phyloP scores from a whole-genome alignment of 768 basidiomycete genomes.

The Symmetrospora coprosmae region DNA sequence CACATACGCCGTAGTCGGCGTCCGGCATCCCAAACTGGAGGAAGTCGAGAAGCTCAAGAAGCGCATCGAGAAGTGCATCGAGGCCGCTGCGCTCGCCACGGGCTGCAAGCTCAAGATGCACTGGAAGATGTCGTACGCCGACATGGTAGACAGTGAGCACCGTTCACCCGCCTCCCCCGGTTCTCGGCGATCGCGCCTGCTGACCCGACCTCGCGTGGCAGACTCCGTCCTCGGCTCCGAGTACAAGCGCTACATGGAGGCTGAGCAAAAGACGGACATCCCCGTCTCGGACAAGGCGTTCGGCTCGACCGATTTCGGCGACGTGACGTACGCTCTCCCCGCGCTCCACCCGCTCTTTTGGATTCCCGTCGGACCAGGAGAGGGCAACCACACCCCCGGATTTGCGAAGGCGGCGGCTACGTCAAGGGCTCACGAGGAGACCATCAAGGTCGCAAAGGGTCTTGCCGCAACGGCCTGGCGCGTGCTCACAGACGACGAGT shows the following conservation, averaged over 20 bases:
- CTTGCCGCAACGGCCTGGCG: conserved; percentile 28
- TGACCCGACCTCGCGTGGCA: not conserved
- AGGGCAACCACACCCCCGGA: conserved; percentile 32
- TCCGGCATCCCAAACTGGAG: not conserved
- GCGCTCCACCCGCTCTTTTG: conserved; percentile 21
- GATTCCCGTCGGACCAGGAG: conserved; percentile 22
- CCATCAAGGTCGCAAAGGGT: conserved; percentile 31
- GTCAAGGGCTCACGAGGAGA: conserved; percentile 31
- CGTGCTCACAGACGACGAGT: conserved; percentile 26
- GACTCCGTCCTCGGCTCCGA: conserved; percentile 7
- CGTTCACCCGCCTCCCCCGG: conserved; percentile 4
- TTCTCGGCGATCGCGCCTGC: not conserved
- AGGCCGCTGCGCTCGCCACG: conserved; percentile 28
- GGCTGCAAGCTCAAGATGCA: conserved; percentile 28
- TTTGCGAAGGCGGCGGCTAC: conserved; percentile 30
- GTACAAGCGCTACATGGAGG: conserved; percentile 22
- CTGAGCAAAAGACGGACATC: conserved; percentile 14
- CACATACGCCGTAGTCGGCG: conserved; percentile 13
- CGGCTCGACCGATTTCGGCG: conserved; percentile 30
- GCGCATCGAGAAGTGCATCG: conserved; percentile 11
- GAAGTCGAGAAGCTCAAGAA: conserved; percentile 20
- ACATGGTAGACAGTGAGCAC: conserved; percentile 21
- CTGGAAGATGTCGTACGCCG: conserved; percentile 22
- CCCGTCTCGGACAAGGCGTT: not conserved
- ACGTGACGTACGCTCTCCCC: conserved; percentile 17